Evolutionary conservation across 768 basidiomycete genomes (phyloP).

Genomic region (Thelephora ganbajun): DNA sequence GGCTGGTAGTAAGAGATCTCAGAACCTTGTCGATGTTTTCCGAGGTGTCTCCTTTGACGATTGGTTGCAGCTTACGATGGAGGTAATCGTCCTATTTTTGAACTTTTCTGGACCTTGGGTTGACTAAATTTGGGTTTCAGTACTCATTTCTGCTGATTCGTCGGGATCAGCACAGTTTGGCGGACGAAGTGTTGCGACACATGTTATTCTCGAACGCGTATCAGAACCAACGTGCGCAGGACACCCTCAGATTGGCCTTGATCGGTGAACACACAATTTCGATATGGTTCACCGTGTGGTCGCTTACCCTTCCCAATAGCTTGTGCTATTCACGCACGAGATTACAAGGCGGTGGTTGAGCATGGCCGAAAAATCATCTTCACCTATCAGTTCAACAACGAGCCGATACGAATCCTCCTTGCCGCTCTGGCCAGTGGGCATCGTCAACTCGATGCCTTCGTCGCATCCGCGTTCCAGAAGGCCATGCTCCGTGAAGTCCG

Average conservation of each 20-base stretch:
- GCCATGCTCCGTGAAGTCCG: constrained; percentile 72
- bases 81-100: constrained; percentile 32
- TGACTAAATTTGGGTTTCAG: constrained; percentile 22
- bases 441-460: constrained; percentile 56
- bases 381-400: constrained; percentile 74
- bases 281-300: not conserved
- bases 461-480: constrained; percentile 69
- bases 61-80: constrained; percentile 78
- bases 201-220: constrained; percentile 64
- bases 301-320: constrained; percentile 29
- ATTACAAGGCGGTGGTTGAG: constrained; percentile 48
- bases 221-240: constrained; percentile 43
- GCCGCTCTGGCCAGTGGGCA: constrained; percentile 63
- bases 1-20: constrained; percentile 29
- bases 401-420: constrained; percentile 65
- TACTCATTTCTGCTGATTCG: constrained; percentile 61
- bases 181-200: constrained; percentile 66
- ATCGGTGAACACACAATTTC: constrained; percentile 38
- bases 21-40: constrained; percentile 47
- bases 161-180: constrained; percentile 47
- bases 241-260: constrained; percentile 61
- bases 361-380: constrained; percentile 67
- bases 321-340: constrained; percentile 48
- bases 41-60: constrained; percentile 72
- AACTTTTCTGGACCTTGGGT: not conserved